These are phyloP conservation scores for Didymella keratinophila DNA, from an alignment of 2,329 filamentous ascomycete genomes.

Conservation along the genomic window DNA sequence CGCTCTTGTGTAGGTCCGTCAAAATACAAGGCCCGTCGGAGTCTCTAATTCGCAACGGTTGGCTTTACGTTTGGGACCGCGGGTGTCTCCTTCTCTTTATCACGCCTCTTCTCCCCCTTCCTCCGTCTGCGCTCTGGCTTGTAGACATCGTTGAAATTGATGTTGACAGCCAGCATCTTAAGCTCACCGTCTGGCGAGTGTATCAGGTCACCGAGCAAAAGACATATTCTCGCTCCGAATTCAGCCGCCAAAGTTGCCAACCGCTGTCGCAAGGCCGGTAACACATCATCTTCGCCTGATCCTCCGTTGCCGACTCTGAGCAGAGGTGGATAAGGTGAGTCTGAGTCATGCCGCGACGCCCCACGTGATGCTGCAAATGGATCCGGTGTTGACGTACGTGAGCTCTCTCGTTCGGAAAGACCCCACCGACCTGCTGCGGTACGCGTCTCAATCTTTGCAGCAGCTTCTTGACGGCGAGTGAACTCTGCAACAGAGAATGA, in stretches of 20 bases:
- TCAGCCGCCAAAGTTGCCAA: constrained; percentile 75
- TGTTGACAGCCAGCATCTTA: constrained; percentile 92
- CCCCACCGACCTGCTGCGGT: constrained; percentile 72
- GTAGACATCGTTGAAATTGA: constrained; percentile 99
- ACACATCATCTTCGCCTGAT: constrained; percentile 66
- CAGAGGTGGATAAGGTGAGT: constrained; percentile 55
- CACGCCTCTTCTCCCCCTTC: constrained; percentile 38
- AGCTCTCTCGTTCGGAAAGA: constrained; percentile 61
- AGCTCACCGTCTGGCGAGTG: constrained; percentile 96
- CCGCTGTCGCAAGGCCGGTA: constrained; percentile 77
- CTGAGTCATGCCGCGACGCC: constrained; percentile 42
- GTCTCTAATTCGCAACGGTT: constrained; percentile 16
- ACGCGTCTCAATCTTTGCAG: constrained; percentile 73
- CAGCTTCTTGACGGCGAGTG: constrained; percentile 85
- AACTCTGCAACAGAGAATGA: constrained; percentile 95
- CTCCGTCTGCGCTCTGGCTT: constrained; percentile 74
- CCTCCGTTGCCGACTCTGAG: constrained; percentile 46
- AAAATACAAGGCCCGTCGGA: constrained; percentile 1
- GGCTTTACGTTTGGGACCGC: constrained; percentile 4
- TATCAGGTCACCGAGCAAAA: constrained; percentile 86
- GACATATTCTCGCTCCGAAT: constrained; percentile 79
- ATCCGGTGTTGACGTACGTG: constrained; percentile 25
- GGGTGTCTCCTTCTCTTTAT: constrained; percentile 43
- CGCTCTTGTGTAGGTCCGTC: neutral
- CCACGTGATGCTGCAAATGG: constrained; percentile 27